Evolutionary conservation across 768 basidiomycete genomes (phyloP).

Genomic region (Pisolithus marmoratus): DNA sequence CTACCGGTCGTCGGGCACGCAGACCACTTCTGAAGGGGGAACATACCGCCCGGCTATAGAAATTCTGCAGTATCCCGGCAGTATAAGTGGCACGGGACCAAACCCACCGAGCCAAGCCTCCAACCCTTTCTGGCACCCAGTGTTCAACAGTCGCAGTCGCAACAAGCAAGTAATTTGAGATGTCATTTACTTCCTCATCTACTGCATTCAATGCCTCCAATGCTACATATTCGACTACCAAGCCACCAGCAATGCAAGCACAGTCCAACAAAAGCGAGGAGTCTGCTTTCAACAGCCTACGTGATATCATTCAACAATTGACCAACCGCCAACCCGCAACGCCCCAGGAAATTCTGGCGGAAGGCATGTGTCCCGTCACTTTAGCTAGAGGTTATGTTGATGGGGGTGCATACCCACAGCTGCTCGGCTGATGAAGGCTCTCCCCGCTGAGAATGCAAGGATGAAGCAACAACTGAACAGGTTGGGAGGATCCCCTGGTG

Average conservation of each 20-base stretch:
- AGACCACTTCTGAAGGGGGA: no score
- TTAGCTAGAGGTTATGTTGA: not conserved
- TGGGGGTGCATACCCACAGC: not conserved
- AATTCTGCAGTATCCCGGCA: no score
- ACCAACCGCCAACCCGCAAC: not conserved
- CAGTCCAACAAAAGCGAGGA: constrained; percentile 22
- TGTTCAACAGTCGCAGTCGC: no score
- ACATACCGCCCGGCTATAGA: no score
- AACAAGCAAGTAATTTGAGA: no score
- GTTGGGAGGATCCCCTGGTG: not conserved
- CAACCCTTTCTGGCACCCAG: no score
- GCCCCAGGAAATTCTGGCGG: not conserved
- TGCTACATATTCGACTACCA: not conserved
- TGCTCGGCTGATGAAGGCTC: not conserved
- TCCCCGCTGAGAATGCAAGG: not conserved
- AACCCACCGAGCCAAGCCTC: no score
- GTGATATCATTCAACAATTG: not conserved
- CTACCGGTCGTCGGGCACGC: no score
- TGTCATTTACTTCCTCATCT: no score
- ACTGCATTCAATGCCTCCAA: no score
- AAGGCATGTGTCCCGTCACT: not conserved
- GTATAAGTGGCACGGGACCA: no score
- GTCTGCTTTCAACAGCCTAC: not conserved
- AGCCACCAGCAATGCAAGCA: not conserved
- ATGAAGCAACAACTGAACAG: not conserved